Evolutionary conservation across 2,329 filamentous ascomycete genomes (phyloP), one percentile per base, ranked within the genome.

Genomic region (Aspergillus sp.): DNA sequence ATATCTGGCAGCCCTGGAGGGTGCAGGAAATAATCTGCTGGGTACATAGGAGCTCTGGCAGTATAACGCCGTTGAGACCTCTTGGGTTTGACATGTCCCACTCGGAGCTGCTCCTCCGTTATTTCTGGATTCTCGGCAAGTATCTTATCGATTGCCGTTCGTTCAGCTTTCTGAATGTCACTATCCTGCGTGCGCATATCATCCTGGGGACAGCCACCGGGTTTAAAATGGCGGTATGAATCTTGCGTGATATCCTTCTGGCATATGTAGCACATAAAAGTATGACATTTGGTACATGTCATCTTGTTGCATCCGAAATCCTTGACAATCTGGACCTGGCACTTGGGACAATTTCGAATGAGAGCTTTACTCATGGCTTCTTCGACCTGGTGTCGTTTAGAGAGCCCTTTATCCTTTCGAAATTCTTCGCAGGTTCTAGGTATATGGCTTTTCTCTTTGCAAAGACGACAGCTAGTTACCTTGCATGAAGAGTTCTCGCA

Each of bases 281-380:
- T 80, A 3, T 65, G 58, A 64, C 84, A 87, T n/a, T 81, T 81
- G 0, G 83, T 78, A 71, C 91, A 96, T 0, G 72, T 81, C 83
- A 96, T 90, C 74, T 93, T 93, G 76, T 96, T 96, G 76, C 91
- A 96, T 3, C 91, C 91, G 32, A 78, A 71, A 36, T 87, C 83
- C 69, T 96, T 96, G 70, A 96, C 83, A 65, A 93, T 95, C 0
- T 87, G 85, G n/a, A 85, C 83, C n/a, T 81, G 78, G 74, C 89
- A 88, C 61, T 78, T 79, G 60, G 79, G 71, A 53, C 91, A 96
- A 26, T 79, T 85, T 18, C 91, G 84, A 53, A 96, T 89, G 63
- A 96, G 67, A 2, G 91, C 91, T 15, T 83, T 81, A 2, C 89
- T 91, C 89, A 93, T 93, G 18, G 90, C 91, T 70, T 96, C 91